Percentiles rank a stretch among this genome's conserved stretches.
Conservation (phyloP, 1,284 basidiomycete species). For the Moesziomyces sp. region DNA sequence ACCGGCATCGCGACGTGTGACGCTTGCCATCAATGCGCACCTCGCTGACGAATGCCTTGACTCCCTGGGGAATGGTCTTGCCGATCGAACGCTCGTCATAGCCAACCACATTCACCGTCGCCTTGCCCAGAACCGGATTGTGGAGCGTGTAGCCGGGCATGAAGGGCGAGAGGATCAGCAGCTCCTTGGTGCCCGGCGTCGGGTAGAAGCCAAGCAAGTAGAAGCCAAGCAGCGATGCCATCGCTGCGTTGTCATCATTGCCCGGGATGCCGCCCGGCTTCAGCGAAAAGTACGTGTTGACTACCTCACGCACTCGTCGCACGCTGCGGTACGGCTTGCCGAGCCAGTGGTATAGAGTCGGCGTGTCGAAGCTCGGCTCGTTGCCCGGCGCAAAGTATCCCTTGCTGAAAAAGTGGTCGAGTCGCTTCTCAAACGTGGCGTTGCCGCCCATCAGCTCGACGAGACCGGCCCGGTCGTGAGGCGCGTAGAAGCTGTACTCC, state of each 20-base stretch:
- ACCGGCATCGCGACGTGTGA: slow-evolving; percentile 38
- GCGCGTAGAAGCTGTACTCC: slow-evolving; percentile 60
- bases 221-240: slow-evolving; percentile 77
- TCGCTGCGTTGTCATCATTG: slow-evolving; percentile 75
- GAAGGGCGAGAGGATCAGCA: slow-evolving; percentile 57
- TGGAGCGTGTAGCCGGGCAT: slow-evolving; percentile 53
- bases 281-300: slow-evolving; percentile 52
- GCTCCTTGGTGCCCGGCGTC: slow-evolving; percentile 69
- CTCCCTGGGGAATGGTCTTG: slow-evolving; percentile 24
- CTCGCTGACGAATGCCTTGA: slow-evolving; percentile 35
- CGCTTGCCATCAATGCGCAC: slow-evolving; percentile 41
- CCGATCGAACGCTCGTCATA: slow-evolving; percentile 41
- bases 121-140: slow-evolving; percentile 50
- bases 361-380: slow-evolving; percentile 58
- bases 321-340: slow-evolving; percentile 42
- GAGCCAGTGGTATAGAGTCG: slow-evolving; percentile 52
- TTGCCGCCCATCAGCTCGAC: slow-evolving; percentile 52
- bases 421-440: slow-evolving; percentile 45
- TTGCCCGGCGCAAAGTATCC: slow-evolving; percentile 56
- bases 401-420: slow-evolving; percentile 57
- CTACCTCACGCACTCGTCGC: slow-evolving; percentile 41
- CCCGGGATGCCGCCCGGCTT: slow-evolving; percentile 57
- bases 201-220: slow-evolving; percentile 74
- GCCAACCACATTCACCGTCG: slow-evolving; percentile 44
- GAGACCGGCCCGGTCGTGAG: slow-evolving; percentile 56